These are phyloP conservation scores for Rhynchospora tenuis DNA, from an alignment of 176 grass and related monocot genomes.

Conservation along the genomic window DNA sequence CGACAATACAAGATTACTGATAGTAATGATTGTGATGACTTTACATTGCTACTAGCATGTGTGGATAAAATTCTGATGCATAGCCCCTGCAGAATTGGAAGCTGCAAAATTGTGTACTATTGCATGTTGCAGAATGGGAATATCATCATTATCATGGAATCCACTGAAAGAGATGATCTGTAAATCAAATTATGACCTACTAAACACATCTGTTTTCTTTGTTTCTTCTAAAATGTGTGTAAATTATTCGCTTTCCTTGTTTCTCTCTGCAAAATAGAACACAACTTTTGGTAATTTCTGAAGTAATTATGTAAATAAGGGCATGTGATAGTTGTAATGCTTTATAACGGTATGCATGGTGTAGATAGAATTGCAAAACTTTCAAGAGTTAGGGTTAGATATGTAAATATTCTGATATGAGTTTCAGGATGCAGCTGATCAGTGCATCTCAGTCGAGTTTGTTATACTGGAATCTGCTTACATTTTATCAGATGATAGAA, in stretches of 20 bases:
- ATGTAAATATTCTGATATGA: background rate
- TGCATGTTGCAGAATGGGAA: background rate
- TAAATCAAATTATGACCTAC: background rate
- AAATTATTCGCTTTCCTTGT: background rate
- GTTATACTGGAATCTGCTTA: constrained; percentile 54
- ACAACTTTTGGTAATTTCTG: background rate
- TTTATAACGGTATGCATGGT: background rate
- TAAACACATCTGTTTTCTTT: background rate
- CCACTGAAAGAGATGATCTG: background rate
- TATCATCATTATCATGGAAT: background rate
- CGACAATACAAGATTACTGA: background rate
- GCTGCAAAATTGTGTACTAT: background rate
- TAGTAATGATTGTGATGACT: background rate
- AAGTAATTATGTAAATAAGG: background rate
- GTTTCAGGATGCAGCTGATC: constrained; percentile 78
- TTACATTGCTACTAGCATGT: background rate
- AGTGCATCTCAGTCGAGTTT: constrained; percentile 76
- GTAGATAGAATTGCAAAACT: background rate
- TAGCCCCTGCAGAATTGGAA: background rate
- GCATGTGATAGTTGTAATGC: background rate
- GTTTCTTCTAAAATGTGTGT: background rate
- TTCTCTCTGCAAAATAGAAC: background rate
- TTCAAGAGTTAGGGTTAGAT: background rate
- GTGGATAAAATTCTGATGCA: background rate
- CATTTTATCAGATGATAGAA: constrained; percentile 27